phyloP scores from a whole-genome alignment of 306 rosid species.

The Prunus mume region DNA sequence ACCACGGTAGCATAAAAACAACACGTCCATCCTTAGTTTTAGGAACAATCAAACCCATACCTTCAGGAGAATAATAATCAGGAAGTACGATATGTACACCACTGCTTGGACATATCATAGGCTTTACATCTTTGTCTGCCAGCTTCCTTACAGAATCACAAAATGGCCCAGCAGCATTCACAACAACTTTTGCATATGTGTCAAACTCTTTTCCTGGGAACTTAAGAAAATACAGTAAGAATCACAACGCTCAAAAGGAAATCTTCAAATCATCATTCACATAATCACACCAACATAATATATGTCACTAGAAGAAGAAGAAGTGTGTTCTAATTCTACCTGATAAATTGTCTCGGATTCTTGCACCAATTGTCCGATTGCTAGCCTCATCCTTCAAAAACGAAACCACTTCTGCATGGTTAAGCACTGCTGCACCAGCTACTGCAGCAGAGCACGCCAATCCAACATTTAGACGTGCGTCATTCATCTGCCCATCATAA shows the following conservation, averaged over 20 bases:
- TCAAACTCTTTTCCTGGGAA: conserved; percentile 80
- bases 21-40: conserved; percentile 98
- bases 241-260: conserved; percentile 12
- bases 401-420: conserved; percentile 86
- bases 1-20: conserved; percentile 98
- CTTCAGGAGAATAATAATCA: conserved; percentile 97
- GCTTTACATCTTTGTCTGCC: conserved; percentile 60
- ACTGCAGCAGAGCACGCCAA: conserved; percentile 91
- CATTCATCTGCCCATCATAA: conserved; percentile 99
- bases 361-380: conserved; percentile 72
- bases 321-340: conserved; percentile 43
- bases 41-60: conserved; percentile 98
- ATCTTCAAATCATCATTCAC: not conserved
- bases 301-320: not conserved
- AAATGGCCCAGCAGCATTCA: conserved; percentile 98
- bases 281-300: not conserved
- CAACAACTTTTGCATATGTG: conserved; percentile 91
- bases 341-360: conserved; percentile 76
- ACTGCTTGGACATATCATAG: conserved; percentile 92
- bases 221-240: conserved; percentile 28
- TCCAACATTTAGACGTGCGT: conserved; percentile 89
- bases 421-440: conserved; percentile 98
- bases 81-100: conserved; percentile 97
- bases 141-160: conserved; percentile 83
- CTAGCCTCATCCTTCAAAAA: conserved; percentile 76